Evolutionary conservation across 495 filamentous ascomycete species (phyloP).

Genomic region (Penicillium turbatum): DNA sequence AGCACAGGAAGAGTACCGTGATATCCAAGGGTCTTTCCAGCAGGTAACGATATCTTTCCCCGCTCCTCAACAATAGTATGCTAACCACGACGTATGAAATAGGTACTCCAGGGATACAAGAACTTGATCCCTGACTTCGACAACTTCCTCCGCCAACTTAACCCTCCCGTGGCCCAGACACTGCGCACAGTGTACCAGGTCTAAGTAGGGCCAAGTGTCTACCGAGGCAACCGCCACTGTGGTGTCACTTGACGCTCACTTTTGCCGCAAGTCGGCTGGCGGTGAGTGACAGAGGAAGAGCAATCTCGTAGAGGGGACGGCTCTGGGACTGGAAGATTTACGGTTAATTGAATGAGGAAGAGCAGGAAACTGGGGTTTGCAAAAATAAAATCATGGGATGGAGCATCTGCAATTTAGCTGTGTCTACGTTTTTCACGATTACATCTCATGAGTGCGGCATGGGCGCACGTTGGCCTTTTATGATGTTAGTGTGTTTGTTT

Average conservation of each 20-base stretch:
- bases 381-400: slow-evolving; percentile 4
- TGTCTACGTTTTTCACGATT: neutral
- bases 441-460: slow-evolving; percentile 9
- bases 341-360: slow-evolving; percentile 1
- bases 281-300: neutral
- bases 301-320: neutral
- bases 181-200: slow-evolving; percentile 44
- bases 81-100: slow-evolving; percentile 11
- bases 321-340: neutral
- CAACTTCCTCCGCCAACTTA: slow-evolving; percentile 68
- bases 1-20: slow-evolving; percentile 48
- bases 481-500: slow-evolving; percentile 5
- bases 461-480: slow-evolving; percentile 1
- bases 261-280: neutral
- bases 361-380: neutral
- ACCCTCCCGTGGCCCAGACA: slow-evolving; percentile 57
- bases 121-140: slow-evolving; percentile 80
- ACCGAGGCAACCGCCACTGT: neutral
- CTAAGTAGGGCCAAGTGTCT: slow-evolving; percentile 14
- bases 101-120: slow-evolving; percentile 82
- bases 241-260: neutral
- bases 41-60: slow-evolving; percentile 34
- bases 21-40: slow-evolving; percentile 50
- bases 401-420: slow-evolving; percentile 8
- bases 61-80: no score